Evolutionary conservation across 108 stramenopile species (phyloP), one percentile per base, ranked within the genome.

Genomic region (Nitzschia palea): DNA sequence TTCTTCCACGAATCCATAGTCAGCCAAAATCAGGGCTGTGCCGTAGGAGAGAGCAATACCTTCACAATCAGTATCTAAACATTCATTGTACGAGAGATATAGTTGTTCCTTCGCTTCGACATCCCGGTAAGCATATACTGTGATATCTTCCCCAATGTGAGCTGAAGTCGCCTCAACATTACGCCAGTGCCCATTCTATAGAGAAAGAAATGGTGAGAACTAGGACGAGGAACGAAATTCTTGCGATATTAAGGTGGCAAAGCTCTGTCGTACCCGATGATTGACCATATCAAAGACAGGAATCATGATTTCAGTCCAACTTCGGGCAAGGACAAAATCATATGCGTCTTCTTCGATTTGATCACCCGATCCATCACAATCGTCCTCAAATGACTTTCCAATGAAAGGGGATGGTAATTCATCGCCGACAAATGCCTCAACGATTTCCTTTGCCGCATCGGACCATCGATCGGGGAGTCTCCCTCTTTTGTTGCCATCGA

Each of bases 1-100:
- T 4, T 61, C 23, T 61, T 85, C 87, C 0, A 88, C 82, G 54
- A 88, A 88, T 29, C 87, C 87, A 80, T 53, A 86, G 30, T 81
- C 65, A 25, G 67, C 29, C n/a, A 88, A 64, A 12, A 86, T 68
- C 34, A 48, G 43, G 76, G 45, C 55, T n/a, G 85, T 87, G 17
- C 86, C 84, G 70, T 73, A 81, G 42, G 51, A 9, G 14, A 28
- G 32, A 18, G 43, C 27, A 32, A 68, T 56, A 0, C 59, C 66
- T 2, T 40, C 87, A 75, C 71, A 80, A 55, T 66, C 57, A 36
- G 68, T 60, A 28, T 84, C 80, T 12, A 76, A 68, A 36, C 60
- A 60, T 51, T 68, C 57, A 3, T 68, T 90, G 74, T 89, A 90
- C 12, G 85, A 73, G 18, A 44, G 65, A 37, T 75, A 86, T 9